Conservation (phyloP, 2,329 filamentous ascomycete genomes). For the Ophiostoma perfectum region DNA sequence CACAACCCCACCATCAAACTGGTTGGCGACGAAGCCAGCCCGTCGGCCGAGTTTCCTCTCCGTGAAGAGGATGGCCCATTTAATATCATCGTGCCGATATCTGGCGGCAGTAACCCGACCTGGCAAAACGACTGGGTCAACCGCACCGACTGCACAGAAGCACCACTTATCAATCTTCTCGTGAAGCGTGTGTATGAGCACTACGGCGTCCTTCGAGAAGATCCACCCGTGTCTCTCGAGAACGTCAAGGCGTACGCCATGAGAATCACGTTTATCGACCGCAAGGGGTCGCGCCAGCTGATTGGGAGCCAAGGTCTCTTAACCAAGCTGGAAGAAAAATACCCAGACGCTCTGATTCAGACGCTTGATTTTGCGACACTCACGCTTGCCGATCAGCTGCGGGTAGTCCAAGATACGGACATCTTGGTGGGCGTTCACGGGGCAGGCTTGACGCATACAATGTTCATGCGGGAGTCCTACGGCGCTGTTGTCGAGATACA, state of each 20-base stretch:
- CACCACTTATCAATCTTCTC: slow-evolving; percentile 33
- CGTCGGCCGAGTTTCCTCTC: neutral
- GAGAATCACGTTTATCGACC: slow-evolving; percentile 36
- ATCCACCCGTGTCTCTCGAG: neutral
- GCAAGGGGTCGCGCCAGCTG: slow-evolving; percentile 33
- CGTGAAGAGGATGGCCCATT: slow-evolving; percentile 7
- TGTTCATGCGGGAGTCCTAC: slow-evolving; percentile 36
- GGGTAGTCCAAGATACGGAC: slow-evolving; percentile 36
- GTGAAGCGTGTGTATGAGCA: slow-evolving; percentile 32
- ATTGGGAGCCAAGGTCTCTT: slow-evolving; percentile 31
- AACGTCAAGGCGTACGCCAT: slow-evolving; percentile 21
- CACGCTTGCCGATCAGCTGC: slow-evolving; percentile 37
- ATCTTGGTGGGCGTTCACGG: slow-evolving; percentile 42
- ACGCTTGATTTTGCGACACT: slow-evolving; percentile 37
- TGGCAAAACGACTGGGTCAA: slow-evolving; percentile 40
- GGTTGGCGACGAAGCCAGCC: slow-evolving; percentile 25
- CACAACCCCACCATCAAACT: slow-evolving; percentile 31
- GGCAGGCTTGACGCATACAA: slow-evolving; percentile 39
- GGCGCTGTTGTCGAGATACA: slow-evolving; percentile 40
- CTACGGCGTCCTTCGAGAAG: slow-evolving; percentile 24
- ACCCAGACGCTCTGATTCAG: slow-evolving; percentile 12
- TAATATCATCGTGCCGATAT: slow-evolving; percentile 38
- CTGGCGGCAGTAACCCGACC: slow-evolving; percentile 39
- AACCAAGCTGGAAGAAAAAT: slow-evolving; percentile 17
- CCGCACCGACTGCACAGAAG: slow-evolving; percentile 31